Evolutionary conservation across 2,329 filamentous ascomycete genomes (phyloP), one percentile per base, ranked within the genome.

Genomic region (Pyrenochaeta sp.): DNA sequence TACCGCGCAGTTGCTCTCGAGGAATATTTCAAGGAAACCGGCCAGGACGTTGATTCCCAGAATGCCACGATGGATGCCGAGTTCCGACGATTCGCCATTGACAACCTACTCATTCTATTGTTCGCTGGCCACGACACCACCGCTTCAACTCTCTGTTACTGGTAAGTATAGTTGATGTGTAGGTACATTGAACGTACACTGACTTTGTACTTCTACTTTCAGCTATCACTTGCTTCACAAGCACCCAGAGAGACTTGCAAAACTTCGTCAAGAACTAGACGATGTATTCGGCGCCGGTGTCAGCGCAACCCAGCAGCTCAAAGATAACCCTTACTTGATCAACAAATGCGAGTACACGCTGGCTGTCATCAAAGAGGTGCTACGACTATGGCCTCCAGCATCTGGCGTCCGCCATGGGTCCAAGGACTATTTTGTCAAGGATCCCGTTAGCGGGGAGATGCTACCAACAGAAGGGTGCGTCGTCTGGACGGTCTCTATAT

Each of bases 61-160:
- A 55, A 53, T 8, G 51, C 56, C 2, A 66, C 50, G 0, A 71
- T 73, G 65, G 62, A 68, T 46, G 51, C 65, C n/a, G 65, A 69
- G 34, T 72, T 71, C 50, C 58, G 62, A 10, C 54, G 54, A 15
- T 52, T 60, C 13, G 67, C 68, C 22, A 67, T 71, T 36, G 63
- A 72, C 49, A 69, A 73, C 44, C 61, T 72, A 12, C 49, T 64
- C 19, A 59, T 64, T 8, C 56, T 68, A 0, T 54, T 79, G 3
- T 74, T 79, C 50, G 73, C 71, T 15, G 76, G 76, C 0, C 74
- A 77, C 39, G 75, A 78, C 52, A 72, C 75, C 0, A 77, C 72
- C 1, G 64, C 70, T 8, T 69, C 66, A n/a, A 74, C 71, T 5
- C 64, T 79, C 6, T 69, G 63, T 27, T 79, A 75, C 50, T 59